Percentiles rank a stretch among this genome's conserved stretches.
Conservation (phyloP, 768 basidiomycete genomes). For the Gloeophyllum trabeum region DNA sequence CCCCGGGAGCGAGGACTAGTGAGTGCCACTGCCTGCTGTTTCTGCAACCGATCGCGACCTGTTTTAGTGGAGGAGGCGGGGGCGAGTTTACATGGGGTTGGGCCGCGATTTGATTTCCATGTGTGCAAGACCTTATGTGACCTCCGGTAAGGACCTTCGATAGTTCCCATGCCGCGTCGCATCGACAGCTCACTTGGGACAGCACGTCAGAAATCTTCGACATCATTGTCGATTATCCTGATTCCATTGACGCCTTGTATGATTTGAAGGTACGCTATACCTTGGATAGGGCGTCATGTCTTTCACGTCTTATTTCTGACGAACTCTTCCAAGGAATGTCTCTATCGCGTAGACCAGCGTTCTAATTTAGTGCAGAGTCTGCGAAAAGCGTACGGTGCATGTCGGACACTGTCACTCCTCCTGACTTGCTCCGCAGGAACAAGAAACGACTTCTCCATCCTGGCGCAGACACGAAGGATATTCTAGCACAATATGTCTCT, state of each 20-base stretch:
- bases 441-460: constrained; percentile 86
- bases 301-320: background rate
- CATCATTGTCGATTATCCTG: constrained; percentile 91
- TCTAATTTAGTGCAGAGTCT: constrained; percentile 64
- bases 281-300: background rate
- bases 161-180: background rate
- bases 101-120: constrained; percentile 83
- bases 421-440: constrained; percentile 36
- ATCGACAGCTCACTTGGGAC: background rate
- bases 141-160: constrained; percentile 42
- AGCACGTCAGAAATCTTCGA: constrained; percentile 85
- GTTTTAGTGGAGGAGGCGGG: constrained; percentile 59
- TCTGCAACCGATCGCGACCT: constrained; percentile 1
- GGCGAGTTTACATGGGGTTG: constrained; percentile 63
- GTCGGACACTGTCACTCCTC: constrained; percentile 4
- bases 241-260: constrained; percentile 72
- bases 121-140: constrained; percentile 88
- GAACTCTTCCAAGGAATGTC: constrained; percentile 44
- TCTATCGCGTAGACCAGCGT: constrained; percentile 74
- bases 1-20: constrained; percentile 50
- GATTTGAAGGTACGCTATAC: constrained; percentile 62
- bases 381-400: constrained; percentile 57
- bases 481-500: constrained; percentile 82
- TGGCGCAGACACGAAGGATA: constrained; percentile 88
- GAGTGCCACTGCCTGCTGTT: constrained; percentile 12